These are phyloP conservation scores for Cyclanthera cordifolia DNA, from an alignment of 306 rosid genomes.

Conservation along the genomic window DNA sequence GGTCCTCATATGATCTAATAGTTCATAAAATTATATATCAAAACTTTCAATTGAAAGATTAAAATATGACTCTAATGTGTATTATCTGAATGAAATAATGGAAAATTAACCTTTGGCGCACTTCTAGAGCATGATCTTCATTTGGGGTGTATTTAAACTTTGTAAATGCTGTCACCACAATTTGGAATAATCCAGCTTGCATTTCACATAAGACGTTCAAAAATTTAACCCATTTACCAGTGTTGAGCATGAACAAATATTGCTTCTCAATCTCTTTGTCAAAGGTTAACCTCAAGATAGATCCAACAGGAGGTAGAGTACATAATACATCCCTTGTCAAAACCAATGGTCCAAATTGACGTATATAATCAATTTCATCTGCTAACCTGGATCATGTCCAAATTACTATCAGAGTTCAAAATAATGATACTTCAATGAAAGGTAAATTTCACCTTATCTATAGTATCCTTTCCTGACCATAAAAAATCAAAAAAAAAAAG, in stretches of 20 bases:
- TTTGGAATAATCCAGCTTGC: slow-evolving; percentile 44
- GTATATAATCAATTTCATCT: slow-evolving; percentile 37
- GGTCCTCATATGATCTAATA: slow-evolving; percentile 33
- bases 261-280: slow-evolving; percentile 22
- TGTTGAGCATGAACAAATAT: slow-evolving; percentile 17
- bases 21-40: background rate
- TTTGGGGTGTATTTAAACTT: slow-evolving; percentile 33
- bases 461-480: background rate
- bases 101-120: slow-evolving; percentile 45
- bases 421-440: slow-evolving; percentile 7
- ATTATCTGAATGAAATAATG: background rate
- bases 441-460: background rate
- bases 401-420: background rate
- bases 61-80: background rate
- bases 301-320: slow-evolving; percentile 44
- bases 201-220: slow-evolving; percentile 33
- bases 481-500: background rate
- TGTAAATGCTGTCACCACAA: slow-evolving; percentile 31
- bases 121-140: slow-evolving; percentile 26
- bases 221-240: slow-evolving; percentile 50
- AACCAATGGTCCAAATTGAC: slow-evolving; percentile 28
- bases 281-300: slow-evolving; percentile 37
- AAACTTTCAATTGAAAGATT: background rate
- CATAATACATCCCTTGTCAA: slow-evolving; percentile 33
- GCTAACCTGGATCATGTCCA: slow-evolving; percentile 33